Evolutionary conservation across 345 rosid genomes (phyloP).

Genomic region (Syzygium grande): DNA sequence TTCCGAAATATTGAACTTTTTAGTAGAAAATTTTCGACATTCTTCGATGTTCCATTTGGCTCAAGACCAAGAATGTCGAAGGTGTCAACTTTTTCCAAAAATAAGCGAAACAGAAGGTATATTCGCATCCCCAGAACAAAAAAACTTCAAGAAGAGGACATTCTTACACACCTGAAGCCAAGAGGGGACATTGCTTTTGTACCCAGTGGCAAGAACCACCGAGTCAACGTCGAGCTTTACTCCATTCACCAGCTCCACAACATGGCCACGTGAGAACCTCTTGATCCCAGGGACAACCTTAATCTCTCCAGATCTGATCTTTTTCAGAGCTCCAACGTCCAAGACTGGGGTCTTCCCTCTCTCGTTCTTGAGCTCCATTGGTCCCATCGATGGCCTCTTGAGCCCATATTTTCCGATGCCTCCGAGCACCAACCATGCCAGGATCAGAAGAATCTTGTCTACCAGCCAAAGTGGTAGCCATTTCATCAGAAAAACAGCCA

Average conservation of each 20-base stretch:
- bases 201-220: conserved; percentile 70
- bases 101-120: neutral
- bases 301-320: conserved; percentile 59
- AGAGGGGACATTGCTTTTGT: conserved; percentile 43
- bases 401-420: conserved; percentile 48
- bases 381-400: conserved; percentile 63
- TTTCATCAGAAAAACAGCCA: conserved; percentile 38
- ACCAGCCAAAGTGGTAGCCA: conserved; percentile 81
- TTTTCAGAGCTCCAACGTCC: conserved; percentile 68
- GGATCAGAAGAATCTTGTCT: conserved; percentile 46
- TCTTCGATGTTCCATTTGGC: neutral
- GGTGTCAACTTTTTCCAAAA: neutral
- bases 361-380: conserved; percentile 47
- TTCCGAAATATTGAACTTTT: neutral
- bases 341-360: conserved; percentile 75
- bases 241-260: conserved; percentile 50
- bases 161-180: conserved; percentile 65
- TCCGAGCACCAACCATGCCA: conserved; percentile 54
- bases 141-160: neutral
- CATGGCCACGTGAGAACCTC: conserved; percentile 38
- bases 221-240: conserved; percentile 44
- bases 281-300: conserved; percentile 68
- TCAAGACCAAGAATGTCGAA: neutral
- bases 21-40: neutral
- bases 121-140: neutral